Evolutionary conservation across 768 basidiomycete genomes (phyloP), one percentile per base, ranked within the genome.

Genomic region (Termitomyces sp.): DNA sequence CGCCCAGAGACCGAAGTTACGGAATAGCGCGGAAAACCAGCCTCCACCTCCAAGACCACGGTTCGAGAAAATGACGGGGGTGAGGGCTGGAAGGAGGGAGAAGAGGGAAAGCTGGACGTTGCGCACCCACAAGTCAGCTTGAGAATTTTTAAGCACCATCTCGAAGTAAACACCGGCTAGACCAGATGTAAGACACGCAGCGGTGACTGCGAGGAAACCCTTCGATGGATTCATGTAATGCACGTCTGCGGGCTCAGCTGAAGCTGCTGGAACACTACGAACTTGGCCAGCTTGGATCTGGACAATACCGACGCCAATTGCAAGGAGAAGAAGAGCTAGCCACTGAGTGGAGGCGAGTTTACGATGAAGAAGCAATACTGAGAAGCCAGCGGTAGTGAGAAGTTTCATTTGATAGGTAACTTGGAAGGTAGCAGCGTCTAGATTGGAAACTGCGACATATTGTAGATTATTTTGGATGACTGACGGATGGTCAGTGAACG

Each of bases 381-480:
- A 92, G 71, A 94, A 94, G 41, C 81, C 90, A 18, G 92, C 94
- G 22, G 94, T 96, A 37, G 94, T 95, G 63, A 96, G 84, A 67
- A 96, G 94, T 73, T 96, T 96, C 94, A 96, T 96, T 71, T 96
- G 94, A 72, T 95, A 95, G 45, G 87, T 92, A 69, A 96, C 94
- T 72, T 97, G 95, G 73, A 98, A 98, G 16, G 94, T 97, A 22
- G 95, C 94, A 16, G 92, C 94, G 63, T 94, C 88, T 59, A 98
- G 78, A 72, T 98, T 98, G 44, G 90, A 88, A 5, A 91, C 92
- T 34, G 95, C 95, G 54, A 95, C 87, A 71, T 93, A 98, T 73
- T 97, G 95, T 34, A 98, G 78, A 76, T 93, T 93, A 76, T 96
- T 96, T 78, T 98, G 92, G 59, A 95, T 84, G 68, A 94, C 90